phyloP scores from a whole-genome alignment of 2,329 filamentous ascomycete genomes.

The Aspergillus flavus region DNA sequence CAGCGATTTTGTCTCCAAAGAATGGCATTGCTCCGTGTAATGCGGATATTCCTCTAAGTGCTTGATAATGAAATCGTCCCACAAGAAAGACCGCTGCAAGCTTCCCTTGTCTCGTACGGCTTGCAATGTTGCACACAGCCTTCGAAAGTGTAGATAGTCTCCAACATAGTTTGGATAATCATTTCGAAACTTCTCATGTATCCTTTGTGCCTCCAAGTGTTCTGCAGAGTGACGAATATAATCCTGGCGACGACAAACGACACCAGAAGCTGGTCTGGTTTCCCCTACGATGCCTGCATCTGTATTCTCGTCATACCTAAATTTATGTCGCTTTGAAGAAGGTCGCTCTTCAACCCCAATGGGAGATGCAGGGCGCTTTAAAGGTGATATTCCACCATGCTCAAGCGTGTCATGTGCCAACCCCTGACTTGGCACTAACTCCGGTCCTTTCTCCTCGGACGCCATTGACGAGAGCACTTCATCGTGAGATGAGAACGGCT shows the following conservation, averaged over 20 bases:
- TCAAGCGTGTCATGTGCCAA: conserved; percentile 8
- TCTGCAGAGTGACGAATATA: conserved; percentile 24
- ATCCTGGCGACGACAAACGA: conserved; percentile 25
- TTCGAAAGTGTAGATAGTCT: conserved; percentile 40
- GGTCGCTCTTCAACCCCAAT: conserved; percentile 14
- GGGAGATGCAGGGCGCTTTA: conserved; percentile 20
- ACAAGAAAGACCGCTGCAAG: conserved; percentile 41
- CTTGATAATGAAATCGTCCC: conserved; percentile 51
- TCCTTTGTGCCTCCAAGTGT: conserved; percentile 26
- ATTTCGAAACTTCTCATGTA: conserved; percentile 42
- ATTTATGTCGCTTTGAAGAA: conserved; percentile 17
- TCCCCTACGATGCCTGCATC: background rate
- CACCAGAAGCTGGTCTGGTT: conserved; percentile 10
- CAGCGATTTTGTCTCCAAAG: conserved; percentile 28
- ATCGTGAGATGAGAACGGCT: conserved; percentile 24
- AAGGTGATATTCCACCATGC: conserved; percentile 9
- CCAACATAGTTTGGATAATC: conserved; percentile 45
- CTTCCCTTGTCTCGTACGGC: conserved; percentile 31
- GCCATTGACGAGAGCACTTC: conserved; percentile 19
- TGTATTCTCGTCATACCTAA: background rate
- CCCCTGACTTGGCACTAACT: background rate
- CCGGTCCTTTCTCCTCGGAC: conserved; percentile 8
- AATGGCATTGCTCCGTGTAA: conserved; percentile 34
- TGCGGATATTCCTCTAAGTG: conserved; percentile 40
- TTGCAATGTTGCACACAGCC: conserved; percentile 41